Evolutionary conservation across 345 rosid species (phyloP).

Genomic region (Limnanthes douglasii): DNA sequence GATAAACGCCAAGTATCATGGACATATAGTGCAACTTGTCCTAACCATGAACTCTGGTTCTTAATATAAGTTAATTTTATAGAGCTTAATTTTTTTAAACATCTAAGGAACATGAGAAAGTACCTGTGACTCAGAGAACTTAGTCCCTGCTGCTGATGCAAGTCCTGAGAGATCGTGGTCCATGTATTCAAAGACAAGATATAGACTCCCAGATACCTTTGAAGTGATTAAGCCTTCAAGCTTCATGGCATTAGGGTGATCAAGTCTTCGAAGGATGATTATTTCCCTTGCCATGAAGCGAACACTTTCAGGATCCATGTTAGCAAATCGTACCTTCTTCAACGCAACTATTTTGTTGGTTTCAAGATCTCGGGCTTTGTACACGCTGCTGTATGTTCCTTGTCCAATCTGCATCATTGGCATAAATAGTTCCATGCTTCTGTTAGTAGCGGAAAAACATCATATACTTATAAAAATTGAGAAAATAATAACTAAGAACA

Average conservation of each 20-base stretch:
- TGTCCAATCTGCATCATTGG: slow-evolving; percentile 73
- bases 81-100: neutral
- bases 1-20: neutral
- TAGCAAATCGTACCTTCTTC: slow-evolving; percentile 65
- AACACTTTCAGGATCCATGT: slow-evolving; percentile 63
- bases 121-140: slow-evolving; percentile 58
- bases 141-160: slow-evolving; percentile 30
- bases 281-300: slow-evolving; percentile 70
- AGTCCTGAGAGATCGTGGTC: slow-evolving; percentile 65
- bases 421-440: no score
- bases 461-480: no score
- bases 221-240: slow-evolving; percentile 66
- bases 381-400: slow-evolving; percentile 72
- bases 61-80: neutral
- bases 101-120: no score
- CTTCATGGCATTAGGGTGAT: slow-evolving; percentile 65
- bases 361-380: slow-evolving; percentile 54
- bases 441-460: no score
- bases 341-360: slow-evolving; percentile 48
- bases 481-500: no score
- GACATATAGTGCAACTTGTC: neutral
- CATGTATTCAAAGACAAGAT: slow-evolving; percentile 59
- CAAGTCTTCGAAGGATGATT: slow-evolving; percentile 42
- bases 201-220: slow-evolving; percentile 43
- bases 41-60: neutral